phyloP scores from a whole-genome alignment of 306 rosid genomes.

The Prinsepia uniflora region DNA sequence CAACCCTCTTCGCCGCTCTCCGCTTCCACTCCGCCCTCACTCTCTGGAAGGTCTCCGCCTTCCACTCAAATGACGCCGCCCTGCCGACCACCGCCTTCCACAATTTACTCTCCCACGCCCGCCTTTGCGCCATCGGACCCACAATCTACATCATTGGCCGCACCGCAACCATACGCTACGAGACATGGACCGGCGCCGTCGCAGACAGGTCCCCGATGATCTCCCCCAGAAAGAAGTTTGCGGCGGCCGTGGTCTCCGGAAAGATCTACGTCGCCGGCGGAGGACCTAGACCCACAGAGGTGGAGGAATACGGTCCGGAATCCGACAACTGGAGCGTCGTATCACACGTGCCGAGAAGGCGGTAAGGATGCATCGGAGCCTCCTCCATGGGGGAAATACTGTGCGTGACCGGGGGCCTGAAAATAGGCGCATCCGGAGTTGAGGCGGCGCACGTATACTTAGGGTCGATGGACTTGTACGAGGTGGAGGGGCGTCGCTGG shows the following conservation, averaged over 20 bases:
- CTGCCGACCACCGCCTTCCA: slow-evolving; percentile 30
- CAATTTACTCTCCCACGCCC: slow-evolving; percentile 37
- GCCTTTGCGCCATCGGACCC: slow-evolving; percentile 44
- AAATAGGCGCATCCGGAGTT: slow-evolving; percentile 42
- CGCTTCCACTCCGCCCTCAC: slow-evolving; percentile 20
- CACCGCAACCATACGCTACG: slow-evolving; percentile 43
- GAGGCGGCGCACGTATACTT: slow-evolving; percentile 57
- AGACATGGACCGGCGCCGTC: slow-evolving; percentile 56
- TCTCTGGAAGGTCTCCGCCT: slow-evolving; percentile 40
- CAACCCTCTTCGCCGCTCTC: slow-evolving; percentile 42
- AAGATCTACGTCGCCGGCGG: slow-evolving; percentile 69
- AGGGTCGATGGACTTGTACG: slow-evolving; percentile 73
- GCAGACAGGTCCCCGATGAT: slow-evolving; percentile 37
- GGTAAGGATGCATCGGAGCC: slow-evolving; percentile 73
- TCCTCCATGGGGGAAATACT: slow-evolving; percentile 43
- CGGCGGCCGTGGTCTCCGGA: slow-evolving; percentile 38
- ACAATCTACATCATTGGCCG: slow-evolving; percentile 53
- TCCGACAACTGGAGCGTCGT: slow-evolving; percentile 49
- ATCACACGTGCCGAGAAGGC: slow-evolving; percentile 36
- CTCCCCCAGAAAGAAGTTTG: slow-evolving; percentile 61
- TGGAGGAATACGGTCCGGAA: slow-evolving; percentile 55
- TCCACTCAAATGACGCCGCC: slow-evolving; percentile 33
- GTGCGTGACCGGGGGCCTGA: slow-evolving; percentile 61
- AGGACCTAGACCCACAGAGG: slow-evolving; percentile 26
- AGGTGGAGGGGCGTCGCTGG: slow-evolving; percentile 56